Percentiles rank a stretch among this genome's conserved stretches.
Conservation (phyloP, 176 grass and related monocot species). For the Eremochloa ophiuroides region DNA sequence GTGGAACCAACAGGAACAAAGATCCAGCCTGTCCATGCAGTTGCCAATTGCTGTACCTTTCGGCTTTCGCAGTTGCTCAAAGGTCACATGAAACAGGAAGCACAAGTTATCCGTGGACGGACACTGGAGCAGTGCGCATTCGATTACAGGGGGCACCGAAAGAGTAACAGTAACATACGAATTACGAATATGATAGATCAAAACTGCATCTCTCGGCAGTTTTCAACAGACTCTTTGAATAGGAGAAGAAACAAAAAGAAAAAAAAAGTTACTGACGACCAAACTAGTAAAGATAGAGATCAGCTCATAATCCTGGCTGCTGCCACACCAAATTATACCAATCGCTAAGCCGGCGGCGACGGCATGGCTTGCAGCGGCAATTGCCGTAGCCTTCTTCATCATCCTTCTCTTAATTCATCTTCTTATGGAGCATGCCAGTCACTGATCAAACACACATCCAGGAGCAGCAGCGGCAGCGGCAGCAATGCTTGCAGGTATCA, state of each 20-base stretch:
- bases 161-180: background rate
- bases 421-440: slow-evolving; percentile 25
- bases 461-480: background rate
- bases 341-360: slow-evolving; percentile 11
- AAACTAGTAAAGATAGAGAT: slow-evolving; percentile 9
- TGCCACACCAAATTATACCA: slow-evolving; percentile 5
- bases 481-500: slow-evolving; percentile 7
- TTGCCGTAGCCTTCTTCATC: slow-evolving; percentile 13
- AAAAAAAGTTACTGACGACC: no score
- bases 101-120: background rate
- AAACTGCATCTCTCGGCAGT: no score
- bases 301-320: slow-evolving; percentile 21
- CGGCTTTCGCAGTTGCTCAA: background rate
- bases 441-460: slow-evolving; percentile 41
- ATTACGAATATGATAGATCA: background rate
- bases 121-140: background rate
- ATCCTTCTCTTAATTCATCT: background rate
- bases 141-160: background rate
- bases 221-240: no score
- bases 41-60: background rate
- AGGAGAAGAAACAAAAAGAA: no score
- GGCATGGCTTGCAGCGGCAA: background rate
- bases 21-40: background rate
- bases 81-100: background rate
- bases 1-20: background rate